Percentiles rank a stretch among this genome's conserved stretches.
Conservation (phyloP, 2,329 filamentous ascomycete genomes). For the Seiridium unicorne region DNA sequence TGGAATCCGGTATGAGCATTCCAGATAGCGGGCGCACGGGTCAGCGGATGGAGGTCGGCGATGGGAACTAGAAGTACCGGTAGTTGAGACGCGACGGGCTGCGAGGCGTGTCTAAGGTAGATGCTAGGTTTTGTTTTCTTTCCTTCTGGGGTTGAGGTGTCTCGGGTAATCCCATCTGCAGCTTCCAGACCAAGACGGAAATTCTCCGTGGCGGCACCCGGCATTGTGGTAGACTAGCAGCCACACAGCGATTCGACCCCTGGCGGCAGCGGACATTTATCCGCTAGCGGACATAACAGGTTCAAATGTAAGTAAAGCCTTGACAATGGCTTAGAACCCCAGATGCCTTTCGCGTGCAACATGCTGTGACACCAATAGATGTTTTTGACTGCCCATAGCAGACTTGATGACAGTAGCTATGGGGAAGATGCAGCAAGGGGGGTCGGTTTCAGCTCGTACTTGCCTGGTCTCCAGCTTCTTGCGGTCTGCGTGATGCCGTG, state of each 20-base stretch:
- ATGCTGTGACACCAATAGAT: too few species aligned
- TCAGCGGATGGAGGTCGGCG: neutral
- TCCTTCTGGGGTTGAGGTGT: too few species aligned
- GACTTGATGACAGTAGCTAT: too few species aligned
- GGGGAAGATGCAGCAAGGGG: too few species aligned
- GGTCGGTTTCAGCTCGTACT: too few species aligned
- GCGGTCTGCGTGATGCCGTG: neutral
- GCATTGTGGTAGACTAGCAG: slow-evolving; percentile 4
- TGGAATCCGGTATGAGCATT: neutral
- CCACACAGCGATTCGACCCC: neutral
- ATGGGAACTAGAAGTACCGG: neutral
- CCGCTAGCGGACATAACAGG: neutral
- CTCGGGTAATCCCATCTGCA: neutral
- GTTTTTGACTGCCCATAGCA: too few species aligned
- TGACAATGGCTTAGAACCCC: too few species aligned
- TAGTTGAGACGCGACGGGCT: neutral
- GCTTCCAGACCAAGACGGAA: neutral
- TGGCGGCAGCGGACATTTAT: neutral
- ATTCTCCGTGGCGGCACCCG: neutral
- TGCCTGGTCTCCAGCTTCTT: neutral
- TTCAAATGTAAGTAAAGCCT: too few species aligned
- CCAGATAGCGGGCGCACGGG: neutral
- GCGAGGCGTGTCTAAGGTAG: neutral
- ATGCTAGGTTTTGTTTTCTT: neutral
- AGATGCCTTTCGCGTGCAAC: too few species aligned